Evolutionary conservation across 768 basidiomycete species (phyloP).

Genomic region (Leccinum disarticulatum): DNA sequence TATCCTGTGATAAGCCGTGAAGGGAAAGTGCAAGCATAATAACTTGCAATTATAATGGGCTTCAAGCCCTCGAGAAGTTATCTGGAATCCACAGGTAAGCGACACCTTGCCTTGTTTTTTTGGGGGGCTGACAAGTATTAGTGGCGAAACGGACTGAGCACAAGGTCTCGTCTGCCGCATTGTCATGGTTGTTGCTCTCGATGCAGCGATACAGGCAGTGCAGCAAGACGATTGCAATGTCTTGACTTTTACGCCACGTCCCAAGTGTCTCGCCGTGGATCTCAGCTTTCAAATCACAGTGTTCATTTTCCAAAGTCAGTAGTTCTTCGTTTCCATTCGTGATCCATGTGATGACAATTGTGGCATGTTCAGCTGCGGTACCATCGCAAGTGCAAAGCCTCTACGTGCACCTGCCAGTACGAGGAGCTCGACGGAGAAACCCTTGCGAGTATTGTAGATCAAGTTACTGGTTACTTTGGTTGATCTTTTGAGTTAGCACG

Average conservation of each 20-base stretch:
- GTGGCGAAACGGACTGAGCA: background rate
- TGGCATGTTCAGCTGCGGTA: slow-evolving; percentile 1
- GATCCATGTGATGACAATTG: background rate
- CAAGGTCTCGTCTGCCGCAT: background rate
- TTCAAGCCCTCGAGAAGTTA: background rate
- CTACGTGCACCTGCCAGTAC: slow-evolving; percentile 3
- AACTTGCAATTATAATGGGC: background rate
- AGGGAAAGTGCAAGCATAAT: slow-evolving; percentile 2
- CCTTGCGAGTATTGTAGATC: slow-evolving; percentile 20
- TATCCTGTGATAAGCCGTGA: background rate
- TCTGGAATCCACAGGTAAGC: slow-evolving; percentile 14
- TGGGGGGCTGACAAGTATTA: slow-evolving; percentile 2
- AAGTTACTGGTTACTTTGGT: no score
- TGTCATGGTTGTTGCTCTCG: slow-evolving; percentile 7
- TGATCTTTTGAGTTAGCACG: no score
- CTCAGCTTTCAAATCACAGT: background rate
- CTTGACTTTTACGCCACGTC: background rate
- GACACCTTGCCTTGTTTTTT: background rate
- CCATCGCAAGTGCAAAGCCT: background rate
- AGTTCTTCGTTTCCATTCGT: background rate
- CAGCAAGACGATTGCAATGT: background rate
- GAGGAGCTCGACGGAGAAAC: slow-evolving; percentile 6
- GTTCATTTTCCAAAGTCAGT: slow-evolving; percentile 8
- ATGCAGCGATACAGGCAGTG: background rate
- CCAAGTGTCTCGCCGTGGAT: slow-evolving; percentile 4